Evolutionary conservation across 768 basidiomycete genomes (phyloP).

Genomic region (Trichaptum fuscoviolaceum): DNA sequence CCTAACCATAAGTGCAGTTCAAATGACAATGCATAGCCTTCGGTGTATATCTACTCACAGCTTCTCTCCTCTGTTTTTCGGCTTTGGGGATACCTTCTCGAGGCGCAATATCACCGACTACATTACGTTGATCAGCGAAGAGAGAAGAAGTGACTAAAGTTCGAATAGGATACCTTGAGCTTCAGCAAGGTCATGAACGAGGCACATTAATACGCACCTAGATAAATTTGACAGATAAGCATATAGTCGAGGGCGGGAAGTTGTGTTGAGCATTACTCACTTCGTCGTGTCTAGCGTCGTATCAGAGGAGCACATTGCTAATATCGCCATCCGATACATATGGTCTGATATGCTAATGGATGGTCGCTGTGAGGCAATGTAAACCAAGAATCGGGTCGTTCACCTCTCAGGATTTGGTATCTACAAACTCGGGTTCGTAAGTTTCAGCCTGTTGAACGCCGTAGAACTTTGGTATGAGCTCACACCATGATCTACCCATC

Average conservation of each 20-base stretch:
- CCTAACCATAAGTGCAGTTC: constrained; percentile 33
- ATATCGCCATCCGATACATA: constrained; percentile 96
- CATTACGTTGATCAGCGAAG: not conserved
- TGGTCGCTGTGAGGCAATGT: not conserved
- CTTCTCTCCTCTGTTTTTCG: constrained; percentile 75
- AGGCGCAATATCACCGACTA: constrained; percentile 93
- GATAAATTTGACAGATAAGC: not conserved
- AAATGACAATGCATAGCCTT: constrained; percentile 10
- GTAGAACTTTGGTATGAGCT: constrained; percentile 11
- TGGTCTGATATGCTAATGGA: constrained; percentile 80
- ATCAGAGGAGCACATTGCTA: constrained; percentile 84
- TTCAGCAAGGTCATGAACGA: constrained; percentile 95
- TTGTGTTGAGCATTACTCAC: constrained; percentile 32
- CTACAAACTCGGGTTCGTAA: constrained; percentile 33
- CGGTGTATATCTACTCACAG: constrained; percentile 33
- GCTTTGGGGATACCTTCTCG: constrained; percentile 78
- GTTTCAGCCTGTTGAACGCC: constrained; percentile 1
- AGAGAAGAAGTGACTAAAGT: not conserved
- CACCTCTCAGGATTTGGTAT: constrained; percentile 84
- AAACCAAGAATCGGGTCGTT: not conserved
- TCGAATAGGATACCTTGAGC: constrained; percentile 60
- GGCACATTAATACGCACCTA: constrained; percentile 82
- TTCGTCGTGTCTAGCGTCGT: constrained; percentile 64
- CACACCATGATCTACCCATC: constrained; percentile 86
- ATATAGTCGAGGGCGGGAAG: not conserved